These are phyloP conservation scores for Pezizomycotina sp. DNA, from an alignment of 2,329 filamentous ascomycete species.

Conservation along the genomic window DNA sequence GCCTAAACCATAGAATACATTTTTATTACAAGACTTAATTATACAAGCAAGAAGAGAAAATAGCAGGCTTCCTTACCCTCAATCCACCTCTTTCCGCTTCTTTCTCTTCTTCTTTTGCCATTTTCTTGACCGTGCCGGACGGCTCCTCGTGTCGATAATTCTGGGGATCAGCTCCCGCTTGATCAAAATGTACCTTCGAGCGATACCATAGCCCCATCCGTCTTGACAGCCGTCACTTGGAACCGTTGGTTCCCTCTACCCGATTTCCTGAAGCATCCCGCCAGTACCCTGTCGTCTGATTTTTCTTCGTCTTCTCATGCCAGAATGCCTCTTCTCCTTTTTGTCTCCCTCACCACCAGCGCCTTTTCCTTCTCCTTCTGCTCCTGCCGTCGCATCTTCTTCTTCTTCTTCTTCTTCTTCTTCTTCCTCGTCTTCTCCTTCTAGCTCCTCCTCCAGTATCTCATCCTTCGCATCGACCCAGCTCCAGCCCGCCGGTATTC, in stretches of 20 bases:
- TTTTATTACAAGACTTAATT: too few relatives aligned
- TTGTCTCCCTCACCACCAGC: conserved; percentile 27
- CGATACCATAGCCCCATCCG: conserved; percentile 62
- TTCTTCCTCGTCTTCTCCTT: conserved; percentile 9
- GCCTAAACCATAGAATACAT: too few relatives aligned
- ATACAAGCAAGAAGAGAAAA: conserved; percentile 6
- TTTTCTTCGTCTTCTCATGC: conserved; percentile 38
- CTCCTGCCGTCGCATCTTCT: conserved; percentile 20
- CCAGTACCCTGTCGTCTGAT: conserved; percentile 53
- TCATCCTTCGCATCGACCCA: conserved; percentile 50
- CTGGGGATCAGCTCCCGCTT: conserved; percentile 29
- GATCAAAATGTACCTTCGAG: conserved; percentile 71
- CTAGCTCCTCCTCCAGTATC: conserved; percentile 12
- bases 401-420: conserved; percentile 18
- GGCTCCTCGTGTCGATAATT: conserved; percentile 10
- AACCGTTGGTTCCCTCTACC: conserved; percentile 56
- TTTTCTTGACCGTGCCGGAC: conserved; percentile 2
- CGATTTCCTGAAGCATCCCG: conserved; percentile 52
- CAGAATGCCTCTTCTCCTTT: conserved; percentile 1
- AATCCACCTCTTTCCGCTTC: conserved; percentile 16
- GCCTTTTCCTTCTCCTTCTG: conserved; percentile 7
- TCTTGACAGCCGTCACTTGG: conserved; percentile 66
- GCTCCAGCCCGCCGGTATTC: conserved; percentile 58
- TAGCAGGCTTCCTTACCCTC: conserved; percentile 16
- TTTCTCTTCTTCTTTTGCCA: conserved; percentile 22